Base-by-base conservation (phyloP, 1,139 yeast species). In the Yamadazyma atmosphaerica region DNA sequence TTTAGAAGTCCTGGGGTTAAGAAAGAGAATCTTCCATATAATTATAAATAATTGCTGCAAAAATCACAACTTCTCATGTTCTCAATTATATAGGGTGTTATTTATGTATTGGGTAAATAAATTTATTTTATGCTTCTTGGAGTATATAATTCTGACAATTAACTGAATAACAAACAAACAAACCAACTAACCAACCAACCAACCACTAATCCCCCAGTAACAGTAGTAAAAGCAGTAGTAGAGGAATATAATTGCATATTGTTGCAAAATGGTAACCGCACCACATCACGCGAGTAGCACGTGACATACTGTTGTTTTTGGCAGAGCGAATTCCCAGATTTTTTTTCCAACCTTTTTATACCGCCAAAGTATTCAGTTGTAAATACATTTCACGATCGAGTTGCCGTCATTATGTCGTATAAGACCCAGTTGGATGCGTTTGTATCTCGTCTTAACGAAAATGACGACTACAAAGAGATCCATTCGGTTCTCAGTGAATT, bases 401-500 rank as follows among this genome's bases (percentile, higher is more conserved):
- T 14, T 16, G 16, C 21, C 19, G 25, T 29, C 11, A 34, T 9
- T 13, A 75, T 74, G 79, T 65, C 79, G 4, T 68, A 71, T 38
- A 65, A 67, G 21, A 62, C 65, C 36, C 83, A 77, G 54, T 64
- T 81, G 37, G 86, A 81, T 56, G 70, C 79, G 35, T 81, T 81
- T 56, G 84, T 79, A 44, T 60, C 79, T 35, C 70, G 84, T 45
- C 73, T 83, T 39, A 69, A 73, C 35, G 84, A 78, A 44, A 67
- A 70, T 45, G 52, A 58, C 45, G 94, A 85, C 60, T 72, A 72
- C 49, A 74, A 75, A 44, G 66, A 79, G 5, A 79, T 81, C 44
- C 82, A 83, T 46, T 71, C 87, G 2, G 76, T 82, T 13, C 76
- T 88, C 28, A 79, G 89, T 12, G 98, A 92, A 60, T 67, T 90